Evolutionary conservation across 75 land plant species (phyloP), one percentile per base, ranked within the genome.

Genomic region (Pseudotsuga menziesii): DNA sequence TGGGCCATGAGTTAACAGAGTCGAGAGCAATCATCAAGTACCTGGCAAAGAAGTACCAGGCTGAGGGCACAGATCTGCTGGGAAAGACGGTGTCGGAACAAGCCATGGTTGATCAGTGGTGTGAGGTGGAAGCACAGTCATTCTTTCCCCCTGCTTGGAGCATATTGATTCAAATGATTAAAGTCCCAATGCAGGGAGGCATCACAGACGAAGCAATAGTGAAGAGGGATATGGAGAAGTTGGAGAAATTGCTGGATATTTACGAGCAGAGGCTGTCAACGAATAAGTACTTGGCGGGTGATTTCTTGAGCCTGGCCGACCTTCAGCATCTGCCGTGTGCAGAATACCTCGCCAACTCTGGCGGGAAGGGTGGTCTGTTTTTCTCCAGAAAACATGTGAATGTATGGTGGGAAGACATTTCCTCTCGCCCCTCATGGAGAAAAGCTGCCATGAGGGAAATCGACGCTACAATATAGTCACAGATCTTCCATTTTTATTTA

Each of bases 271-370:
- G 85, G 1, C 76, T 90, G 73, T 1, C 78, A 23, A 32, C 78
- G 72, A 32, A 75, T 66, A 84, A 86, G 75, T 90, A 84, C 69
- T 60, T 90, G 81, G 92, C 81, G 0, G 86, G 90, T 0, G 88
- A 85, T 29, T 56, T 23, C 75, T 90, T 82, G 78, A 67, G 64
- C 23, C 48, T 90, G 81, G 92, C 86, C 6, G 92, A 90, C 71
- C 74, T 90, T 17, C 82, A 79, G 27, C 92, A 90, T 77, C 58
- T 82, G 27, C 90, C 89, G 1, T 48, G 15, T 39, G n/a, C 79
- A 0, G 61, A 81, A 11, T 44, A 17, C 36, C 78, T 90, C 11
- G 54, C 9, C 54, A 48, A 9, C 0, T 11, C 54, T 48, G 9
- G 54, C 54, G 9, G 9, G 2, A 48, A 48, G 54, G 54, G 54